Conservation (phyloP, 139 green algal species). For the Gonium pectorale region DNA sequence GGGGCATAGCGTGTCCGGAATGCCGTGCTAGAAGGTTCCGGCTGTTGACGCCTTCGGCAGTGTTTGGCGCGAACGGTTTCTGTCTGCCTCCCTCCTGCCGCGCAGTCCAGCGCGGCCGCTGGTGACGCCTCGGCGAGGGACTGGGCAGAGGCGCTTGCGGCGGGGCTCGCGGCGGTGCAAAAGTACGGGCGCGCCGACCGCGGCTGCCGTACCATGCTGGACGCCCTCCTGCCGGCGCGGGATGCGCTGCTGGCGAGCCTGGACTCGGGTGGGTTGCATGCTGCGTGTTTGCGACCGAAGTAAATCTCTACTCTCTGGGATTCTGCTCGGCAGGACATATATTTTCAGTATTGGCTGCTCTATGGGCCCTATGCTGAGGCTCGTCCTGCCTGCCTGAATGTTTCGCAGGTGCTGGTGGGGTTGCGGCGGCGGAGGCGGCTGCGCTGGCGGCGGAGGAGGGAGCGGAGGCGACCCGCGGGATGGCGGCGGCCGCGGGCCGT, state of each 20-base stretch:
- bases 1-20: too few species aligned
- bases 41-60: too few species aligned
- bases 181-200: conserved; percentile 76
- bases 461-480: conserved; percentile 70
- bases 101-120: too few species aligned
- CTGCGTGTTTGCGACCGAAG: too few species aligned
- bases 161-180: conserved; percentile 66
- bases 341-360: too few species aligned
- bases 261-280: conserved; percentile 2
- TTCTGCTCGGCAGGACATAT: too few species aligned
- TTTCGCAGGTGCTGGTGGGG: conserved; percentile 13
- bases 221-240: conserved; percentile 78
- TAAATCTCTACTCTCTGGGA: too few species aligned
- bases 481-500: conserved; percentile 73
- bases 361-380: too few species aligned
- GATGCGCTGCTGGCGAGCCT: conserved; percentile 39
- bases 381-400: too few species aligned
- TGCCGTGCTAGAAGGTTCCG: too few species aligned
- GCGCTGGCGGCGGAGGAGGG: conserved; percentile 67
- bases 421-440: conserved; percentile 38
- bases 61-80: too few species aligned
- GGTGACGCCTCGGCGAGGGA: neutral
- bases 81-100: too few species aligned
- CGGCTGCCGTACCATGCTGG: conserved; percentile 86
- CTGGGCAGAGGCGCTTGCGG: conserved; percentile 62